phyloP scores from a whole-genome alignment of 805 yeast species.

The Limtongia smithiae region DNA sequence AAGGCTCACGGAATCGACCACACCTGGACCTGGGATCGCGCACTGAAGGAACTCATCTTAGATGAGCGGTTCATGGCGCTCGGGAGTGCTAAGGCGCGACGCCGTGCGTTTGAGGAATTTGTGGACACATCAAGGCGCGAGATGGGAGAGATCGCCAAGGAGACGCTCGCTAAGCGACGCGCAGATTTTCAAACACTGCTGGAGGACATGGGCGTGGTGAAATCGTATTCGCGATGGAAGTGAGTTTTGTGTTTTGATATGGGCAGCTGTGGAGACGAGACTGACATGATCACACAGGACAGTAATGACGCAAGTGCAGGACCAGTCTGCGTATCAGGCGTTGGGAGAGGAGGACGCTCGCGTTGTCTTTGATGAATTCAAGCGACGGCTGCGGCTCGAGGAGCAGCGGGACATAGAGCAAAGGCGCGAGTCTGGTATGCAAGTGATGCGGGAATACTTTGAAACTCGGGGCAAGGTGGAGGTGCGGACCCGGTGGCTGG shows the following conservation, averaged over 20 bases:
- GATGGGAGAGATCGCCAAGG: constrained; percentile 41
- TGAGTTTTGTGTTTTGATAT: constrained; percentile 1
- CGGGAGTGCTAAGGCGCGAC: constrained; percentile 57
- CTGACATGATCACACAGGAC: constrained; percentile 7
- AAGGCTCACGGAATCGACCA: constrained; percentile 57
- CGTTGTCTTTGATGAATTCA: constrained; percentile 12
- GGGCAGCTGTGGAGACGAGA: background rate
- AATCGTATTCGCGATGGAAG: constrained; percentile 29
- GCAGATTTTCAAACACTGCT: constrained; percentile 48
- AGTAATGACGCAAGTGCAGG: constrained; percentile 6
- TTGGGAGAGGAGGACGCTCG: constrained; percentile 18
- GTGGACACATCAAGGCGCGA: constrained; percentile 36
- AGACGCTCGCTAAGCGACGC: constrained; percentile 53
- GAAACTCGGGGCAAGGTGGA: constrained; percentile 3
- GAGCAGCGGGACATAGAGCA: constrained; percentile 12
- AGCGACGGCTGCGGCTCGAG: constrained; percentile 3
- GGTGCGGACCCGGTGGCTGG: constrained; percentile 18
- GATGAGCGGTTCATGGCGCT: constrained; percentile 69
- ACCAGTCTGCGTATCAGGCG: constrained; percentile 13
- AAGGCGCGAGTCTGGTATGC: constrained; percentile 34
- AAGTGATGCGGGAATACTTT: constrained; percentile 10
- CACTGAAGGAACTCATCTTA: constrained; percentile 54
- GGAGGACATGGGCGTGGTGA: constrained; percentile 10
- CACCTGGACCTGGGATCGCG: constrained; percentile 69
- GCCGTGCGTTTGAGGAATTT: constrained; percentile 61